Base-by-base conservation (phyloP, 331 rosid genomes). In the Cydonia oblonga region DNA sequence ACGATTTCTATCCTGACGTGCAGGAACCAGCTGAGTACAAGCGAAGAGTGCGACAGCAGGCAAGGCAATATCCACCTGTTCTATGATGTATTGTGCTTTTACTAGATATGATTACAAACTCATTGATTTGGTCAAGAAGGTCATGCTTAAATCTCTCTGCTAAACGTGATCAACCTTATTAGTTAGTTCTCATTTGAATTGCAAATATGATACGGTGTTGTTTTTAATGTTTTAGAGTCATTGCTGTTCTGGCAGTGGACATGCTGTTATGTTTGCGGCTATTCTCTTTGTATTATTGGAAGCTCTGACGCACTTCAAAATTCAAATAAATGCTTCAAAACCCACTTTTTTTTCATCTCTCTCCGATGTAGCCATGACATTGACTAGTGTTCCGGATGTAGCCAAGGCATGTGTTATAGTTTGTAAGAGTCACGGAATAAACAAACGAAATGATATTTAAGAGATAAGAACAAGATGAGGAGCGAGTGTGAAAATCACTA, bases 61-160 rank as follows among this genome's bases (percentile, higher is more conserved):
- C 97, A 53, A 91, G 85, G 84, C 96, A 87, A 75, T 91, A 87
- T 68, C 96, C 97, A 30, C 74, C 96, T 68, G 68, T 86, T 73
- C 76, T 91, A 78, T 91, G 78, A 83, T 52, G 78, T 13, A 23
- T n/a, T n/a, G 18, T 66, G 32, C 63, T 19, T 53, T 23, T 38
- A 23, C 65, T 54, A 14, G 24, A 46, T 13, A 64, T 54, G 29
- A 71, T 11, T 24, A 11, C 32, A 5, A 25, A 40, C 69, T 65
- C 24, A 26, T 40, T 35, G 29, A 22, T 64, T 29, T 13, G 40
- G 44, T 29, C 59, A 33, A 51, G 30, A 25, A 13, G 33, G 23
- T 33, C 54, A 52, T 33, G 46, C 71, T 24, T 19, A 19, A 24
- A 42, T n/a, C 44, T 30, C 46, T 12, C 14, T 30, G 51, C 28